Conservation (phyloP, 1,284 basidiomycete species). For the Melampsora abietis-canadensis region DNA sequence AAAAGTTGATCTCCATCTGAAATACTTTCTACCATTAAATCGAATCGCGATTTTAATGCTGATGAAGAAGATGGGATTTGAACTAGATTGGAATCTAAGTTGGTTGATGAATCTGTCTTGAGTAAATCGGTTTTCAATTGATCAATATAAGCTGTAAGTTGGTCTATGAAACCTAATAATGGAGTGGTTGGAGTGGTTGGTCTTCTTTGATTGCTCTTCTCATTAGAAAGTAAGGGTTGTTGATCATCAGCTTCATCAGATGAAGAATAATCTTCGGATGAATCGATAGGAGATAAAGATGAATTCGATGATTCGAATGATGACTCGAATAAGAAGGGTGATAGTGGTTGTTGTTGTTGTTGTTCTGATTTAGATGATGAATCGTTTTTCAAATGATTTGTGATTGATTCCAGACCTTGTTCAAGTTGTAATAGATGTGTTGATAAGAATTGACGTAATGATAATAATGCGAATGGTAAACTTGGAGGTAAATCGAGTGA, state of each 20-base stretch:
- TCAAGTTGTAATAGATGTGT: neutral
- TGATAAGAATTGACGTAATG: neutral
- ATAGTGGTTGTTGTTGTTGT: neutral
- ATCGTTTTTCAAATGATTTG: neutral
- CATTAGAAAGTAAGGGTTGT: neutral
- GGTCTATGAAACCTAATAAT: neutral
- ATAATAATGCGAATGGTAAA: conserved; percentile 3
- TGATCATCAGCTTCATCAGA: conserved; percentile 7
- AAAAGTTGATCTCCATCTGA: conserved; percentile 20
- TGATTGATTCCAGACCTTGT: neutral
- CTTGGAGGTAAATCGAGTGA: neutral
- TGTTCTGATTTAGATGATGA: neutral
- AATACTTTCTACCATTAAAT: conserved; percentile 7
- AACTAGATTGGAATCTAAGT: neutral
- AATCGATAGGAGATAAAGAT: neutral
- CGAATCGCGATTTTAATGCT: conserved; percentile 9
- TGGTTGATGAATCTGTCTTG: conserved; percentile 9
- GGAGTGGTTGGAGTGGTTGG: neutral
- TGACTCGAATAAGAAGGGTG: neutral
- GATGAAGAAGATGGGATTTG: neutral
- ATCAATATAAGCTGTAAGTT: conserved; percentile 19
- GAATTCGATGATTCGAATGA: neutral
- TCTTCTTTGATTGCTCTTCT: neutral
- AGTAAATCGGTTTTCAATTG: too few relatives aligned
- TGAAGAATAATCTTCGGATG: neutral